These are phyloP conservation scores for Physcia stellaris DNA, from an alignment of 495 filamentous ascomycete species.

Conservation along the genomic window DNA sequence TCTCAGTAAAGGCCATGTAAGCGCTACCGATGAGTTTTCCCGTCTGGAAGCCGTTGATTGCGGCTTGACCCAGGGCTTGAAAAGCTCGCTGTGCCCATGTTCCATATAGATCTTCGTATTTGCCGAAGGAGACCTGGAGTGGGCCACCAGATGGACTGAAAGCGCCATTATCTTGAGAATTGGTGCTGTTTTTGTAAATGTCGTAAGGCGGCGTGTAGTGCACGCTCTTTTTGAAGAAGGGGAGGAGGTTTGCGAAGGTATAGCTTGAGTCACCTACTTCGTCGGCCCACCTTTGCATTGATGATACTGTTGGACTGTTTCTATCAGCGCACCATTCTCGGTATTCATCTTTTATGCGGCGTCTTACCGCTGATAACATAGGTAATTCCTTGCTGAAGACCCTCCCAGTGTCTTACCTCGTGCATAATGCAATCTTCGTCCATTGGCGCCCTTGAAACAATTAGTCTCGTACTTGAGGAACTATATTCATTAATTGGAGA, in stretches of 20 bases:
- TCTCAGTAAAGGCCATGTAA: slow-evolving; percentile 8
- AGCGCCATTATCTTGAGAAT: slow-evolving; percentile 23
- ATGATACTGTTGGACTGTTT: slow-evolving; percentile 13
- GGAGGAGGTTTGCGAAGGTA: slow-evolving; percentile 35
- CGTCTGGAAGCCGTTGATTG: slow-evolving; percentile 18
- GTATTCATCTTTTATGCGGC: background rate
- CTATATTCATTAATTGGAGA: background rate
- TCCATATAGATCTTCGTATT: slow-evolving; percentile 23
- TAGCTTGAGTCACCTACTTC: slow-evolving; percentile 41
- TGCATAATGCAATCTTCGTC: background rate
- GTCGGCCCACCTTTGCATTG: slow-evolving; percentile 39
- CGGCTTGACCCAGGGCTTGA: slow-evolving; percentile 19
- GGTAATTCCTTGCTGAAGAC: background rate
- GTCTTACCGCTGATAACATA: slow-evolving; percentile 1
- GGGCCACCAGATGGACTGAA: slow-evolving; percentile 19
- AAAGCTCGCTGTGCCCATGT: slow-evolving; percentile 22
- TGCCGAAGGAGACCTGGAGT: slow-evolving; percentile 6
- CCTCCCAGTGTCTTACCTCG: slow-evolving; percentile 3
- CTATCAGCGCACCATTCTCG: background rate
- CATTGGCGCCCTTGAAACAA: background rate
- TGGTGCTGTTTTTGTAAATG: slow-evolving; percentile 27
- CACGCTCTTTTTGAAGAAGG: slow-evolving; percentile 38
- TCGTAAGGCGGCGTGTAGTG: slow-evolving; percentile 35
- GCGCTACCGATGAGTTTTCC: slow-evolving; percentile 18
- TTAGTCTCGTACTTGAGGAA: background rate